A percentile compares a stretch with the other conserved stretches of the same genome.
These are phyloP conservation scores for Umbelopsis ramanniana DNA, from an alignment of 192 early-diverging fungal genomes.

Conservation along the genomic window DNA sequence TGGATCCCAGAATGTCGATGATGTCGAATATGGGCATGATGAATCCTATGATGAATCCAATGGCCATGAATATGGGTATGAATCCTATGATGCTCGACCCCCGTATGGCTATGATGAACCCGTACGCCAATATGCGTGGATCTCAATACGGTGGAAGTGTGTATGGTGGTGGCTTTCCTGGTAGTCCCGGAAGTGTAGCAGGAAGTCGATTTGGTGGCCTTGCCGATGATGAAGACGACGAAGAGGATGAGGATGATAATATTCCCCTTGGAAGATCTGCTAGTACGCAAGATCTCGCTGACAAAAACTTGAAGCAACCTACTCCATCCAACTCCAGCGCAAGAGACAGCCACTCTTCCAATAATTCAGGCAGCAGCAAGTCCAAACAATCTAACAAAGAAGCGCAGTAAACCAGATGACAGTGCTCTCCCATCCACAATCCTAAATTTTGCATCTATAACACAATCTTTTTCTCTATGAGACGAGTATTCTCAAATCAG, in stretches of 20 bases:
- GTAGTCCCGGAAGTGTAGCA: constrained; percentile 15
- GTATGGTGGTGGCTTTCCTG: constrained; percentile 23
- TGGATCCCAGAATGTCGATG: constrained; percentile 24
- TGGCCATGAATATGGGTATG: constrained; percentile 26
- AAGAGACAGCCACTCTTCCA: neutral
- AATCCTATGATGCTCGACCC: constrained; percentile 38
- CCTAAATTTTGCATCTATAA: neutral
- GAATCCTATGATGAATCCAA: constrained; percentile 17
- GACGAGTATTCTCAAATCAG: neutral
- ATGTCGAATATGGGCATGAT: constrained; percentile 27
- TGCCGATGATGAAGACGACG: constrained; percentile 34
- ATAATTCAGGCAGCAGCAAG: constrained; percentile 7
- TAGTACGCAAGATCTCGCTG: neutral
- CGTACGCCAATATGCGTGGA: neutral
- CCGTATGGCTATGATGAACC: constrained; percentile 34
- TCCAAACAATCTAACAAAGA: constrained; percentile 3
- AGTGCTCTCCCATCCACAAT: neutral
- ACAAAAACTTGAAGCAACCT: constrained; percentile 5
- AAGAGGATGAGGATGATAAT: constrained; percentile 45
- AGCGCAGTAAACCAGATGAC: neutral
- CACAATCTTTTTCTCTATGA: neutral
- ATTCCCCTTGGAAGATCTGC: constrained; percentile 31
- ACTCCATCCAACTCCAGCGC: neutral
- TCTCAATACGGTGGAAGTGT: constrained; percentile 1
- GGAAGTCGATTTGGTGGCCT: constrained; percentile 21